Base-by-base conservation (phyloP, 2,329 filamentous ascomycete species). In the Chrysosphaeria jannelii region DNA sequence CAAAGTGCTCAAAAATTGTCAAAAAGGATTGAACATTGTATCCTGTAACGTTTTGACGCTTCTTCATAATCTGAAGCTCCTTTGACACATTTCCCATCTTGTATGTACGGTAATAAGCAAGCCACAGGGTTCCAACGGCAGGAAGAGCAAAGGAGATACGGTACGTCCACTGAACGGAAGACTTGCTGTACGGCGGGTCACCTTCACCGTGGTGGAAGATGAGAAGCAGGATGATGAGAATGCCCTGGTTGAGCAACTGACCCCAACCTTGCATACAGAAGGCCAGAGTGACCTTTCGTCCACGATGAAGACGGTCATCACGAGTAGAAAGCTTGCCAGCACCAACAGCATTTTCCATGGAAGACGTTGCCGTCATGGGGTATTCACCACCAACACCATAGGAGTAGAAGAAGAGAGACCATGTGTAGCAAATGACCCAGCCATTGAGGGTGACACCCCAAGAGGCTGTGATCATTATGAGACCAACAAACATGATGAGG, bases 231-330 rank as follows among this genome's bases (percentile, higher is more conserved):
- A 90, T 42, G 37, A 93, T 90, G 31, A 93, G 58, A 27, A 89
- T 47, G 35, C 71, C 68, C 47, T 91, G 81, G 59, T 93, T 93
- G 51, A 74, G 53, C 42, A 90, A 74, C 45, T 93, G 81, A 33
- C 81, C 81, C 81, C 81, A 93, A 25, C 81, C 81, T 47, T 93
- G 81, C 81, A 93, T 91, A 46, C 93, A 47, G 52, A 93, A 93
- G 28, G 81, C 79, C 43, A 70, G 76, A 33, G 78, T 90, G 41
- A 91, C 81, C 45, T 89, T 89, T 39, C 81, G 74, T 32, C 81
- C 81, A 47, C 81, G 76, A 51, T 93, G 81, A 25, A 93, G 64
- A 41, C 81, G 75, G 42, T 93, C 81, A 25, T 90, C 76, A 30
- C 68, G 69, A 28, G 78, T 90, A 5, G 81, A 91, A 25, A 90